Conservation (phyloP, 2,329 filamentous ascomycete genomes). For the Talaromyces sp. region DNA sequence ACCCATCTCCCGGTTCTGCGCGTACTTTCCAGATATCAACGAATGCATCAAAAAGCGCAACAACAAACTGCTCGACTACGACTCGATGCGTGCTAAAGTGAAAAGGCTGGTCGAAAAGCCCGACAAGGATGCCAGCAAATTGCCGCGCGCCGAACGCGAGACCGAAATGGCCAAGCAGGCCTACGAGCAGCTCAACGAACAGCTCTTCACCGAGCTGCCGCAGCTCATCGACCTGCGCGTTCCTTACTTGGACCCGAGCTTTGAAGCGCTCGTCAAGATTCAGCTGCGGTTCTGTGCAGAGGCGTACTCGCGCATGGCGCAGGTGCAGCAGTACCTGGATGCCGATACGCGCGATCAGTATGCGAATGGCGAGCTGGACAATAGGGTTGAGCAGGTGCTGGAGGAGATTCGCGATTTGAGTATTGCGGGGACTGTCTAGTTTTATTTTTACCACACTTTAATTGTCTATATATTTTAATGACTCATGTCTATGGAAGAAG, state of each 20-base stretch:
- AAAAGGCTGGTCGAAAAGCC: slow-evolving; percentile 97
- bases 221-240: slow-evolving; percentile 96
- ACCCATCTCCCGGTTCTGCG: slow-evolving; percentile 91
- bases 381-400: slow-evolving; percentile 86
- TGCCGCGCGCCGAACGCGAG: slow-evolving; percentile 93
- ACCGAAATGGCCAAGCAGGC: slow-evolving; percentile 87
- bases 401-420: slow-evolving; percentile 96
- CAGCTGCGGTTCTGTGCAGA: slow-evolving; percentile 96
- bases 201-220: slow-evolving; percentile 85
- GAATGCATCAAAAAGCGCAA: slow-evolving; percentile 99
- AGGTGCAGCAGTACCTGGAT: slow-evolving; percentile 97
- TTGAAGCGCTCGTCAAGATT: slow-evolving; percentile 98
- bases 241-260: slow-evolving; percentile 92
- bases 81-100: slow-evolving; percentile 89
- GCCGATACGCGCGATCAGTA: slow-evolving; percentile 95
- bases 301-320: slow-evolving; percentile 95
- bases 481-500: neutral
- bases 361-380: slow-evolving; percentile 85
- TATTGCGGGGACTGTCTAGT: slow-evolving; percentile 68
- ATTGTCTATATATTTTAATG: slow-evolving; percentile 4
- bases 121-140: slow-evolving; percentile 95
- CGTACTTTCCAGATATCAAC: slow-evolving; percentile 98
- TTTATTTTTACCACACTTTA: slow-evolving; percentile 5
- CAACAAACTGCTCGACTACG: slow-evolving; percentile 98
- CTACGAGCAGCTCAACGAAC: slow-evolving; percentile 96